A percentile compares a stretch with the other conserved stretches of the same genome.
Evolutionary conservation across 352 stramenopile species (phyloP).

Genomic region (Globisporangium solare): DNA sequence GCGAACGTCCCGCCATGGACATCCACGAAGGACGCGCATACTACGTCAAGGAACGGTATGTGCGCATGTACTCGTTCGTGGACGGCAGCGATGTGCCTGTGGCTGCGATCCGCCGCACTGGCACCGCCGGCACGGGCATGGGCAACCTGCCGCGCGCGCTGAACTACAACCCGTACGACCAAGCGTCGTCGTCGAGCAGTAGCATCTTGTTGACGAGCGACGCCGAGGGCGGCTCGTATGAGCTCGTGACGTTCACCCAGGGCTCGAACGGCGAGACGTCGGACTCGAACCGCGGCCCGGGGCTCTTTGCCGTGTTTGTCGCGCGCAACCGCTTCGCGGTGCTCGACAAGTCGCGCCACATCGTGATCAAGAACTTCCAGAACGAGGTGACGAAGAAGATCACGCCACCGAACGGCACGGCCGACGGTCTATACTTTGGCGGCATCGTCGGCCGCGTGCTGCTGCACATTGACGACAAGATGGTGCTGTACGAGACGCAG

Average conservation of each 20-base stretch:
- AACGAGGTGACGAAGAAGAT: constrained; percentile 99
- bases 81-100: constrained; percentile 76
- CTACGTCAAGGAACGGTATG: constrained; percentile 98
- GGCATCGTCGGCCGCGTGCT: constrained; percentile 97
- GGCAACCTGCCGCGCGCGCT: constrained; percentile 92
- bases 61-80: constrained; percentile 95
- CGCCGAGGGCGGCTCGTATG: constrained; percentile 96
- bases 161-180: constrained; percentile 96
- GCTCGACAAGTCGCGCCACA: constrained; percentile 95
- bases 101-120: constrained; percentile 61
- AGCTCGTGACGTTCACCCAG: constrained; percentile 94
- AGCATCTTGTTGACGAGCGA: constrained; percentile 95
- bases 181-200: constrained; percentile 75
- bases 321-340: constrained; percentile 97
- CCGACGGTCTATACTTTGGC: constrained; percentile 95
- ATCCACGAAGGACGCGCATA: constrained; percentile 85
- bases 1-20: constrained; percentile 95
- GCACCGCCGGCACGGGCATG: constrained; percentile 77
- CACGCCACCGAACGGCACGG: constrained; percentile 91
- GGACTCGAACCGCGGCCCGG: constrained; percentile 92
- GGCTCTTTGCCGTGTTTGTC: constrained; percentile 96
- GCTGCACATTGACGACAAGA: constrained; percentile 95
- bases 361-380: constrained; percentile 99
- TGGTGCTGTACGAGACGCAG: constrained; percentile 98
- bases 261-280: constrained; percentile 72